These are phyloP conservation scores for Macadamia integrifolia DNA, from an alignment of 164 flowering plant genomes.

Conservation along the genomic window DNA sequence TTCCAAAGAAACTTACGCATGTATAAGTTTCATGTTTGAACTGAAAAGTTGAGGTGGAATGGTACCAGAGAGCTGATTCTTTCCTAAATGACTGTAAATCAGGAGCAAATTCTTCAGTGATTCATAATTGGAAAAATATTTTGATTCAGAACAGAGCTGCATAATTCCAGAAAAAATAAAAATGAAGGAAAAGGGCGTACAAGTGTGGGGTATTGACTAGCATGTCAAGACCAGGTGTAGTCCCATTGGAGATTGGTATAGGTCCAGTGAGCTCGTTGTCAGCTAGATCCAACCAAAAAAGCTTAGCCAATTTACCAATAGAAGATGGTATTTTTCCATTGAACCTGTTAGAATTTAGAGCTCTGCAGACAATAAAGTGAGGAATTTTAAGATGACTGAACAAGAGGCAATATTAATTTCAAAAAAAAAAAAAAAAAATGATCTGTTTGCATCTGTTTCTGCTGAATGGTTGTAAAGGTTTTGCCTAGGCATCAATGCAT, in stretches of 20 bases:
- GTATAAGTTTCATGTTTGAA: slow-evolving; percentile 28
- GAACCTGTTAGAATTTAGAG: slow-evolving; percentile 23
- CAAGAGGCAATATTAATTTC: too few relatives aligned
- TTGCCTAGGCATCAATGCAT: too few relatives aligned
- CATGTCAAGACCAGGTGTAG: slow-evolving; percentile 23
- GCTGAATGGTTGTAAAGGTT: too few relatives aligned
- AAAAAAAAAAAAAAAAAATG: too few relatives aligned
- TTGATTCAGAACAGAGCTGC: neutral
- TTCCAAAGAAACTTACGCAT: slow-evolving; percentile 27
- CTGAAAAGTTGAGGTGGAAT: slow-evolving; percentile 28
- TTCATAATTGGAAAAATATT: neutral
- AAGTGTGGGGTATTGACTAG: slow-evolving; percentile 27
- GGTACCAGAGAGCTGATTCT: slow-evolving; percentile 31
- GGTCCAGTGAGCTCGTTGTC: slow-evolving; percentile 25
- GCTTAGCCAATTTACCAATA: slow-evolving; percentile 21
- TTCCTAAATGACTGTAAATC: slow-evolving; percentile 30
- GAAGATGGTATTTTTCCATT: slow-evolving; percentile 23
- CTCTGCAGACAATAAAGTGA: slow-evolving; percentile 10
- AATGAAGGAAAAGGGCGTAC: slow-evolving; percentile 16
- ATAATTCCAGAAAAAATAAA: neutral
- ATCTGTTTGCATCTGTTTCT: too few relatives aligned
- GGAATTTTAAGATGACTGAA: neutral
- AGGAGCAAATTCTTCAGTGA: neutral
- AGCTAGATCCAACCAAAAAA: slow-evolving; percentile 26
- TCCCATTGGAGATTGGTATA: slow-evolving; percentile 24